These are phyloP conservation scores for Oleoguttula mirabilis DNA, from an alignment of 495 filamentous ascomycete genomes.

Conservation along the genomic window DNA sequence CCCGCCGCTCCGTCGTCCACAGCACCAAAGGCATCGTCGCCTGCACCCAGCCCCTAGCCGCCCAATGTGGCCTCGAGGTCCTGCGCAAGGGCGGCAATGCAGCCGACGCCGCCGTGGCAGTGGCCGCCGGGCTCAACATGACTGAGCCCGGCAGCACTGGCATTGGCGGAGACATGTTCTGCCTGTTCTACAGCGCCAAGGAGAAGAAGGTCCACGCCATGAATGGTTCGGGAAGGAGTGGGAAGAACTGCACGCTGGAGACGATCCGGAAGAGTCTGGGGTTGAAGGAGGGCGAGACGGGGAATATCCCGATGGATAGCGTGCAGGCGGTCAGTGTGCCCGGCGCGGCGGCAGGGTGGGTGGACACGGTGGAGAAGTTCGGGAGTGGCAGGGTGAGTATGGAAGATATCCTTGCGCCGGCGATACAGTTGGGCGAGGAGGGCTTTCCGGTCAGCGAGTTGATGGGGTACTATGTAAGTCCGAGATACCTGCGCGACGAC, in stretches of 20 bases:
- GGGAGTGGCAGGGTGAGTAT: conserved; percentile 75
- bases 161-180: conserved; percentile 98
- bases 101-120: conserved; percentile 89
- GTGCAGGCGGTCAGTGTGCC: conserved; percentile 77
- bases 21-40: conserved; percentile 87
- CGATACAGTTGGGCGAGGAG: conserved; percentile 74
- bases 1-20: conserved; percentile 82
- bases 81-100: conserved; percentile 83
- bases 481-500: background rate
- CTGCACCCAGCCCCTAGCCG: conserved; percentile 82
- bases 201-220: conserved; percentile 70
- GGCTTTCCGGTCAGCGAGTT: conserved; percentile 84
- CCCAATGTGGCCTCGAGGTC: conserved; percentile 73
- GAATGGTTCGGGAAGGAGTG: conserved; percentile 82
- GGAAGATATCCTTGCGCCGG: conserved; percentile 68
- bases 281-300: conserved; percentile 45
- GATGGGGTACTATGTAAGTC: conserved; percentile 55
- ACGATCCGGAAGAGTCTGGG: conserved; percentile 57
- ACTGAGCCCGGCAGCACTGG: conserved; percentile 89
- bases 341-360: conserved; percentile 88
- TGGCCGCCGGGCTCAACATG: conserved; percentile 80
- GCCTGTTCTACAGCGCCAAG: conserved; percentile 78
- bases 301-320: conserved; percentile 60
- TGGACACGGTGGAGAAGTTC: conserved; percentile 80
- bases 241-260: conserved; percentile 55